A percentile compares a stretch with the other conserved stretches of the same genome.
Conservation (phyloP, 495 filamentous ascomycete genomes). For the Polyplosphaeria fusca region DNA sequence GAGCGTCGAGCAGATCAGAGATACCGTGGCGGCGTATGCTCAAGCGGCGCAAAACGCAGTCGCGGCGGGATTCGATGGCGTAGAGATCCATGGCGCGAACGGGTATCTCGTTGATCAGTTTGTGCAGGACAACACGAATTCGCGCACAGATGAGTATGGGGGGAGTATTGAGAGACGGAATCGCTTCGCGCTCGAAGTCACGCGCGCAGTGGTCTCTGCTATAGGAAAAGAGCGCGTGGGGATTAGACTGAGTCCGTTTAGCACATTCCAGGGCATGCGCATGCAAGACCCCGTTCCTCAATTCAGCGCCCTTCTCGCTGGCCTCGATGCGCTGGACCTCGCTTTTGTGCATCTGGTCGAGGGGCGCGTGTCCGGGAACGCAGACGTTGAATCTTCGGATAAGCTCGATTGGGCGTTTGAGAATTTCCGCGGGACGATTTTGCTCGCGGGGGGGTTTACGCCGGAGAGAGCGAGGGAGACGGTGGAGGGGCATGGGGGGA, state of each 20-base stretch:
- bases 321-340: conserved; percentile 54
- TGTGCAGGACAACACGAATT: conserved; percentile 59
- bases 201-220: conserved; percentile 58
- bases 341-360: conserved; percentile 67
- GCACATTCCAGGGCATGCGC: conserved; percentile 63
- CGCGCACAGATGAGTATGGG: conserved; percentile 64
- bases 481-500: conserved; percentile 52
- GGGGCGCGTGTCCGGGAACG: conserved; percentile 49
- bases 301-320: conserved; percentile 56
- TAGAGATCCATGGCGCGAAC: conserved; percentile 73
- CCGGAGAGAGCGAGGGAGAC: conserved; percentile 48
- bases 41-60: conserved; percentile 62
- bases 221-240: conserved; percentile 61
- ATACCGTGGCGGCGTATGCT: conserved; percentile 56
- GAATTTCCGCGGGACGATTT: conserved; percentile 52
- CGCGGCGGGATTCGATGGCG: conserved; percentile 70
- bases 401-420: conserved; percentile 54
- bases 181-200: conserved; percentile 63
- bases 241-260: conserved; percentile 64
- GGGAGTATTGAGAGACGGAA: conserved; percentile 70
- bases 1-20: conserved; percentile 56
- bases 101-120: conserved; percentile 78
- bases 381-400: conserved; percentile 45
- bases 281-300: conserved; percentile 63
- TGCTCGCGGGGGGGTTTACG: conserved; percentile 61